Percentiles rank a stretch among this genome's conserved stretches.
Evolutionary conservation across 805 yeast genomes (phyloP).

Genomic region (Saturnispora sekii): DNA sequence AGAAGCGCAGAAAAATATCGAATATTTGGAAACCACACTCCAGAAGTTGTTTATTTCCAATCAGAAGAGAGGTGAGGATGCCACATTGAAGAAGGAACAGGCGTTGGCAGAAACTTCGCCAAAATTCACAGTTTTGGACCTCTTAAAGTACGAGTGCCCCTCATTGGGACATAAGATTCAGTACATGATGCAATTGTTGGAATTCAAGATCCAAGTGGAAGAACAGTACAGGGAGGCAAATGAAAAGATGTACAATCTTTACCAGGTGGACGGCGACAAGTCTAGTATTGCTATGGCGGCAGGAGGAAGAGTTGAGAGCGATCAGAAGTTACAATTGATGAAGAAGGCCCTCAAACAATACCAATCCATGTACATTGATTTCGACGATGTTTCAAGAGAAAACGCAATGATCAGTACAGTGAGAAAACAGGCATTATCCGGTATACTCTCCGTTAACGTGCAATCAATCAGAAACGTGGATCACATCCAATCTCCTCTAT

Average conservation of each 20-base stretch:
- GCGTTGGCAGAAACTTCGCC: constrained; percentile 25
- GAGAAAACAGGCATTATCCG: constrained; percentile 77
- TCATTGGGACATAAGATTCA: constrained; percentile 91
- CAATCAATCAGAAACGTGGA: constrained; percentile 81
- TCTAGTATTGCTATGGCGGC: constrained; percentile 80
- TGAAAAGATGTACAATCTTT: constrained; percentile 77
- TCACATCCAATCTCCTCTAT: constrained; percentile 79
- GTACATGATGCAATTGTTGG: constrained; percentile 89
- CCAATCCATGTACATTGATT: constrained; percentile 74
- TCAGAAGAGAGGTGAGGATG: constrained; percentile 2
- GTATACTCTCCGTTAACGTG: constrained; percentile 64
- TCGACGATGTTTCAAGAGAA: constrained; percentile 58
- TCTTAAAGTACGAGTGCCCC: constrained; percentile 88
- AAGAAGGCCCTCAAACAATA: constrained; percentile 79
- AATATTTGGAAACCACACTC: constrained; percentile 73
- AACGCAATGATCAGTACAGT: constrained; percentile 58
- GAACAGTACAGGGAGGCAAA: constrained; percentile 89
- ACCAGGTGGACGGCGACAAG: constrained; percentile 86
- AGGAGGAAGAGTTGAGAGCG: constrained; percentile 75
- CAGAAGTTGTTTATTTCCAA: constrained; percentile 40
- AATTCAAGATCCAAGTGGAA: constrained; percentile 89
- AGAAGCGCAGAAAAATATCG: constrained; percentile 87
- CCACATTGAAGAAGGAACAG: constrained; percentile 3
- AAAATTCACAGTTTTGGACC: constrained; percentile 60
- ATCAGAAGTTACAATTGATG: constrained; percentile 74